Base-by-base conservation (phyloP, 2,329 filamentous ascomycete genomes). In the Tolypocladium tundrense region DNA sequence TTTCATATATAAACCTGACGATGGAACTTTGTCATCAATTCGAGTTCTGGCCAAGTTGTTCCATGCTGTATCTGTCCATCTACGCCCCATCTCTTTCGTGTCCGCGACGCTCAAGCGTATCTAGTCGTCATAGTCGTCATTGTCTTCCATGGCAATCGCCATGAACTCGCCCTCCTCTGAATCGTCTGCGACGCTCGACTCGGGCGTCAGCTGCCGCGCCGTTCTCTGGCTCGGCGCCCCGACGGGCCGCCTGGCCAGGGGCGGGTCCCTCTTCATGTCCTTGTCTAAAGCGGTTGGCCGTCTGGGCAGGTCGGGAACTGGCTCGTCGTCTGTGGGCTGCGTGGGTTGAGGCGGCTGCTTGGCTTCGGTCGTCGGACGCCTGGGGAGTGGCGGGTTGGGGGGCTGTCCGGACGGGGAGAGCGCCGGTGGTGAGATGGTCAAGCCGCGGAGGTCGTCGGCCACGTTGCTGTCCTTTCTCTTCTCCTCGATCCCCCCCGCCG, bases 121-220 rank as follows among this genome's bases (percentile, higher is more conserved):
- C 42, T 59, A 64, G 21, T 64, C 68, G 42, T 72, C 70, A 11
- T 64, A 67, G 14, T 72, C 72, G 42, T 76, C 58, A 14, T 58
- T 53, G 39, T 56, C 39, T 33, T 58, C 41, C 50, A 60, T 58
- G 45, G 53, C 53, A 21, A 52, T 52, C 31, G 48, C 14, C 50
- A 58, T 55, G 42, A 58, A 58, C 13, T 55, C 54, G 14, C 43
- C 41, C 64, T 70, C 72, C 40, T 71, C 71, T 19, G 71, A 73
- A 11, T 75, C 70, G 9, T 73, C 72, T 1, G 62, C 61, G 19
- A 59, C 57, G 56, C 67, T 65, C 6, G 66, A 64, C 4, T 63
- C 64, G 3, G 66, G 67, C 5, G 69, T 68, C 52, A 64, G 58
- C 9, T 68, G 62, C 21, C 66, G 63, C 10, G 48, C 3, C 14